Evolutionary conservation across 805 yeast genomes (phyloP).

Genomic region (Naumovozyma castellii): DNA sequence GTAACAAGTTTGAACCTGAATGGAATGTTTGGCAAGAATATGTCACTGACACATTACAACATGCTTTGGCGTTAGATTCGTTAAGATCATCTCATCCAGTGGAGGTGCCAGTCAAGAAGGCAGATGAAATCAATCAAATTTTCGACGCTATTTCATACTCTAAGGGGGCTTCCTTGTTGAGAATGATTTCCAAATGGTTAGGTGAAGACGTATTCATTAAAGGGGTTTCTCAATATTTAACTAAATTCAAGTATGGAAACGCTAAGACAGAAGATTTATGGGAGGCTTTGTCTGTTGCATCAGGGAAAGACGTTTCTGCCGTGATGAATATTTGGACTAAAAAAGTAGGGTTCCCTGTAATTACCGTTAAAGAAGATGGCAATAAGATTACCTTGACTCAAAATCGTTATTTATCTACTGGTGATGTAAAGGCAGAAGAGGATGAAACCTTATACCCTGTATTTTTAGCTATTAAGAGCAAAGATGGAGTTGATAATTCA

Average conservation of each 20-base stretch:
- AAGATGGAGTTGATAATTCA: slow-evolving; percentile 52
- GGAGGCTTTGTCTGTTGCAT: slow-evolving; percentile 52
- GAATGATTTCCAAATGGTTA: slow-evolving; percentile 64
- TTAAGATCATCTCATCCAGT: slow-evolving; percentile 66
- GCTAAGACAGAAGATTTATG: slow-evolving; percentile 70
- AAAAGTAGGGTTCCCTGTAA: slow-evolving; percentile 63
- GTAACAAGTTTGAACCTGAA: slow-evolving; percentile 62
- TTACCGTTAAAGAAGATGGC: slow-evolving; percentile 40
- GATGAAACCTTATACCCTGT: slow-evolving; percentile 59
- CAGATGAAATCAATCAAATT: slow-evolving; percentile 71
- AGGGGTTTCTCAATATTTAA: slow-evolving; percentile 65
- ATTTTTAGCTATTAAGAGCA: slow-evolving; percentile 50
- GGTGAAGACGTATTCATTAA: slow-evolving; percentile 60
- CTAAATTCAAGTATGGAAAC: slow-evolving; percentile 53
- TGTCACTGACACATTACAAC: slow-evolving; percentile 13
- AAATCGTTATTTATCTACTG: slow-evolving; percentile 64
- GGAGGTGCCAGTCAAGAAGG: slow-evolving; percentile 70
- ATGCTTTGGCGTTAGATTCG: slow-evolving; percentile 43
- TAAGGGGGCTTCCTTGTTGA: slow-evolving; percentile 70
- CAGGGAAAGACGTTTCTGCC: slow-evolving; percentile 48
- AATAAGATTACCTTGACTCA: slow-evolving; percentile 49
- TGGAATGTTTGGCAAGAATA: slow-evolving; percentile 56
- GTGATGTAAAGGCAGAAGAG: slow-evolving; percentile 68
- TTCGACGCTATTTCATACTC: slow-evolving; percentile 75
- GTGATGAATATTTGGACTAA: slow-evolving; percentile 67